Evolutionary conservation across 768 basidiomycete genomes (phyloP).

Genomic region (Exidia glandulosa): DNA sequence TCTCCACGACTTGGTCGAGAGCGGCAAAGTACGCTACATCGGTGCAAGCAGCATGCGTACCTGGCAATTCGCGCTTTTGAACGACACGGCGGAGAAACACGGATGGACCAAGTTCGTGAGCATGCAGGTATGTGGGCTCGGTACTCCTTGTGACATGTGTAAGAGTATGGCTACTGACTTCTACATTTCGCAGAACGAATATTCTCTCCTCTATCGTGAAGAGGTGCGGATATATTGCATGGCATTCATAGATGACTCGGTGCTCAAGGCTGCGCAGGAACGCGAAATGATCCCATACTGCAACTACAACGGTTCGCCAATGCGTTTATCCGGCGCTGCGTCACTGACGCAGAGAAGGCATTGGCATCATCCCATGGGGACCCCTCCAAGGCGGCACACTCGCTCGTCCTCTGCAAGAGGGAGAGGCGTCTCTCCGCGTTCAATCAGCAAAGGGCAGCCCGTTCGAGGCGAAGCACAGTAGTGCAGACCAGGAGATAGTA

Average conservation of each 20-base stretch:
- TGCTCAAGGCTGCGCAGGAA: too few species aligned
- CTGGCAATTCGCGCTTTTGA: conserved; percentile 33
- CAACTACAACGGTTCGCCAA: conserved; percentile 13
- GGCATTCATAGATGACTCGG: neutral
- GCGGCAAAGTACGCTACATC: conserved; percentile 40
- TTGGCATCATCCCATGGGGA: conserved; percentile 42
- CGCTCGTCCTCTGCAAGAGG: conserved; percentile 22
- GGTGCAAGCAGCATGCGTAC: conserved; percentile 37
- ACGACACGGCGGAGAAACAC: conserved; percentile 31
- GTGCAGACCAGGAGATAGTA: conserved; percentile 25
- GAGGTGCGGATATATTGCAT: conserved; percentile 30
- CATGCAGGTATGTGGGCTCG: conserved; percentile 35
- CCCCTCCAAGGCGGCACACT: conserved; percentile 32
- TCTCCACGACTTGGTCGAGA: conserved; percentile 36
- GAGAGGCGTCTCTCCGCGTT: conserved; percentile 12
- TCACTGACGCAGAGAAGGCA: conserved; percentile 22
- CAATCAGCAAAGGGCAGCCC: conserved; percentile 10
- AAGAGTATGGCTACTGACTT: too few species aligned
- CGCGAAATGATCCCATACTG: conserved; percentile 36
- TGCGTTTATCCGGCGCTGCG: neutral
- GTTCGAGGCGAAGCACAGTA: conserved; percentile 15
- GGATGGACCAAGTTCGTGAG: conserved; percentile 45
- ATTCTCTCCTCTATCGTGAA: conserved; percentile 43
- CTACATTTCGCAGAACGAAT: conserved; percentile 37
- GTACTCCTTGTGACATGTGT: too few species aligned